Base-by-base conservation (phyloP, 2,329 filamentous ascomycete genomes). In the Trichoderma afroharzianum region DNA sequence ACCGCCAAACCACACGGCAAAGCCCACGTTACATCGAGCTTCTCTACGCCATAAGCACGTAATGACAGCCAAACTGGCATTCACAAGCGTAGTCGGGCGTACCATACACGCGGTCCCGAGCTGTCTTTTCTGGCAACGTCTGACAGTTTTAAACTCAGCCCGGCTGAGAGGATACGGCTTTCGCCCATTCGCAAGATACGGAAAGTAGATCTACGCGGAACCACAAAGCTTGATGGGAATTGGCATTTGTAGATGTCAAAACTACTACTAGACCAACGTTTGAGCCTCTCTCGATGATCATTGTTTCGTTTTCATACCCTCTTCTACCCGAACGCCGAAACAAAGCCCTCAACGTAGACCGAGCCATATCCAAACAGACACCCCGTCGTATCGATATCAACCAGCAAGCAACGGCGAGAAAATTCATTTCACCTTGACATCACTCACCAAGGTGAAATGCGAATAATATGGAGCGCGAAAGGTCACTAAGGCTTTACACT, bases 401-500 rank as follows among this genome's bases (percentile, higher is more conserved):
- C 57, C 6, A 21, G 18, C 30, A 33, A 11, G 18, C 30, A 18
- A 21, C 21, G n/a, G 59, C 6, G 26, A n/a, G 21, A n/a, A 39
- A 18, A n/a, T 18, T 18, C 15, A 11, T 14, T n/a, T 36, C n/a
- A 39, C 30, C 32, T 24, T 39, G 32, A 66, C 30, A 66, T 36
- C 32, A 67, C 50, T 26, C 53, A 47, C 64, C 36, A 59, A 59
- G 33, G 33, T 58, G 26, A 59, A 36, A 36, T 8, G 66, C 32
- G n/a, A 47, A 55, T 33, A 59, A 61, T 18, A 57, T 43, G 30
- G 43, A 53, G 39, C n/a, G 28, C 11, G 15, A 18, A 26, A 36
- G 55, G 55, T 58, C 53, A 68, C 36, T 47, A 62, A 62, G 55
- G 57, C 55, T 69, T 62, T 14, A 26, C 57, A 62, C 67, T 69